Conservation (phyloP, 192 early-diverging fungal genomes). For the Linnemannia elongata region DNA sequence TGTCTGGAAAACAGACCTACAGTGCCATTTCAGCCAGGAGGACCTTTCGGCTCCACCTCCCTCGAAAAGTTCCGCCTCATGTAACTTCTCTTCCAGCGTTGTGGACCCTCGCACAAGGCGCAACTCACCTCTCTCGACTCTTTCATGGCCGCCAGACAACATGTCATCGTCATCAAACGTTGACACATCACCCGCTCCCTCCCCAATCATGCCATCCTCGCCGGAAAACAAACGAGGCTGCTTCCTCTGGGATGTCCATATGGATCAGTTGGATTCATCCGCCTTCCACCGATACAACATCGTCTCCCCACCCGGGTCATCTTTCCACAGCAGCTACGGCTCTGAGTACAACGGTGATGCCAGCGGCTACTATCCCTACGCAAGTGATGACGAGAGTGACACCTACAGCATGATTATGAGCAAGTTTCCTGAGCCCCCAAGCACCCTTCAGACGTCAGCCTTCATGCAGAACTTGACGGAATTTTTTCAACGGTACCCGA, state of each 20-base stretch:
- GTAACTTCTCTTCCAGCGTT: not conserved
- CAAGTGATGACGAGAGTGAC: not conserved
- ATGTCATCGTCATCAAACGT: not conserved
- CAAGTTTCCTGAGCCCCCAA: not conserved
- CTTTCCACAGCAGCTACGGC: not conserved
- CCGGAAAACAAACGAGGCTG: not conserved
- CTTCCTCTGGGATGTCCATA: not conserved
- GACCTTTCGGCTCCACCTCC: not conserved
- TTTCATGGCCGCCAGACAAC: not conserved
- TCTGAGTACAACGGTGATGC: not conserved
- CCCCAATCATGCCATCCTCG: not conserved
- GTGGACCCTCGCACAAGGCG: not conserved
- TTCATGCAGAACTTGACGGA: not conserved
- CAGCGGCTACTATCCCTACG: not conserved
- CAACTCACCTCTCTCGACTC: not conserved
- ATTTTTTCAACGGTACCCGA: not conserved
- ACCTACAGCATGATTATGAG: not conserved
- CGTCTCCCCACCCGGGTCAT: not conserved
- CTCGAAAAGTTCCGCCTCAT: not conserved
- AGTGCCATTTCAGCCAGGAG: constrained; percentile 10
- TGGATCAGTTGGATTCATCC: not conserved
- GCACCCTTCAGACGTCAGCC: not conserved
- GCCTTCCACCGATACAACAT: not conserved
- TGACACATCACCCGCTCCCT: not conserved
- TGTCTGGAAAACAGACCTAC: constrained; percentile 35